phyloP scores from a whole-genome alignment of 73 alveolate species.

The Tetrahymena elliotti region DNA sequence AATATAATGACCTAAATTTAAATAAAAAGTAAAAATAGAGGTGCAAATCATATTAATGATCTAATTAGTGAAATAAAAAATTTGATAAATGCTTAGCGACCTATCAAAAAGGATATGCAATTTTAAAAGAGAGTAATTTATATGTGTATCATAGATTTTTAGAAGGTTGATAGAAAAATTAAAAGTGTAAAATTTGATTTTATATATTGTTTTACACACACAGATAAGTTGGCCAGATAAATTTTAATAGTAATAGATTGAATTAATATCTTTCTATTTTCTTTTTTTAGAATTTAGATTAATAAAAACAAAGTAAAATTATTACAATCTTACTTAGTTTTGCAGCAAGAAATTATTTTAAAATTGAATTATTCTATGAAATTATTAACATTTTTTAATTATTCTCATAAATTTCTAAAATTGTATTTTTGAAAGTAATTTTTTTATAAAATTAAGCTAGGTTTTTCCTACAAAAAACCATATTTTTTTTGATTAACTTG shows the following conservation, averaged over 20 bases:
- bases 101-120: background rate
- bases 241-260: background rate
- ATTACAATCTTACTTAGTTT: background rate
- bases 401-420: no score
- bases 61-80: background rate
- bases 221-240: background rate
- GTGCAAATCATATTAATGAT: background rate
- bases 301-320: no score
- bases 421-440: no score
- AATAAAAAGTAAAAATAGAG: no score
- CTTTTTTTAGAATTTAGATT: background rate
- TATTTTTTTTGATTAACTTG: no score
- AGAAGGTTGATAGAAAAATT: background rate
- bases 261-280: background rate
- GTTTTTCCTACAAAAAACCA: no score
- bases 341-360: no score
- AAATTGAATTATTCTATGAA: no score
- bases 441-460: no score
- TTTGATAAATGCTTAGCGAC: background rate
- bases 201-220: background rate
- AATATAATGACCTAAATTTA: background rate
- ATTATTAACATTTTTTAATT: no score
- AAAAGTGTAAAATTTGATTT: background rate
- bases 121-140: background rate
- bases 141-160: background rate